Conservation (phyloP, 1,139 yeast genomes). For the Trichomonascaceae sp. region DNA sequence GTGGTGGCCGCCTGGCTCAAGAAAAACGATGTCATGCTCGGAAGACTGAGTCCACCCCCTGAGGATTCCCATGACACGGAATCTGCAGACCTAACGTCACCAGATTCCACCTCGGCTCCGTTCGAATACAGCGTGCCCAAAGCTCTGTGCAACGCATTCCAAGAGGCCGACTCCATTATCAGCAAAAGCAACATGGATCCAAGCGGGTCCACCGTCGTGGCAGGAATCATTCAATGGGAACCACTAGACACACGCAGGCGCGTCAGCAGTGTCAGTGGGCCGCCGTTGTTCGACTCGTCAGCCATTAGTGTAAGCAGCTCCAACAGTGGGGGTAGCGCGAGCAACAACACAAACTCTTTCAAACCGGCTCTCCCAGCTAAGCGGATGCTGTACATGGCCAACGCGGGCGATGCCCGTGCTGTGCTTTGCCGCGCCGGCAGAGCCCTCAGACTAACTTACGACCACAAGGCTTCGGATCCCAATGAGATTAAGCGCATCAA, state of each 20-base stretch:
- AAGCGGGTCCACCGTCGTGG: slow-evolving; percentile 93
- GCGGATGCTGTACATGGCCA: slow-evolving; percentile 79
- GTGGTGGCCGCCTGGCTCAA: slow-evolving; percentile 42
- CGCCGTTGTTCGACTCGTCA: not conserved
- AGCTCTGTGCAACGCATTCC: slow-evolving; percentile 35
- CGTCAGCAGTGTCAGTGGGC: not conserved
- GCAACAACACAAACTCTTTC: slow-evolving; percentile 1
- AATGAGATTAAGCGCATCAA: slow-evolving; percentile 66
- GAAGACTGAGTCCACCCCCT: not conserved
- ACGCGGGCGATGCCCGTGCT: slow-evolving; percentile 88
- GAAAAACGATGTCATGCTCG: slow-evolving; percentile 11
- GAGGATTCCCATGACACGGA: too few relatives aligned
- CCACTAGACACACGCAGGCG: not conserved
- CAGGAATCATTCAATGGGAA: slow-evolving; percentile 86
- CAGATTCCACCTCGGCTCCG: not conserved
- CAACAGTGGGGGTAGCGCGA: not conserved
- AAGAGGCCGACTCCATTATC: slow-evolving; percentile 61
- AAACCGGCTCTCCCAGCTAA: slow-evolving; percentile 3
- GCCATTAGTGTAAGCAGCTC: not conserved
- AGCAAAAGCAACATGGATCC: slow-evolving; percentile 42
- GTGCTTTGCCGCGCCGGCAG: slow-evolving; percentile 61
- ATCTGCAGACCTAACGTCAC: too few relatives aligned
- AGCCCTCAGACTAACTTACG: slow-evolving; percentile 75
- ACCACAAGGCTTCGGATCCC: slow-evolving; percentile 83
- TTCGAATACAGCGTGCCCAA: slow-evolving; percentile 14